Evolutionary conservation across 192 early-diverging fungal species (phyloP).

Genomic region (Entomortierella lignicola): DNA sequence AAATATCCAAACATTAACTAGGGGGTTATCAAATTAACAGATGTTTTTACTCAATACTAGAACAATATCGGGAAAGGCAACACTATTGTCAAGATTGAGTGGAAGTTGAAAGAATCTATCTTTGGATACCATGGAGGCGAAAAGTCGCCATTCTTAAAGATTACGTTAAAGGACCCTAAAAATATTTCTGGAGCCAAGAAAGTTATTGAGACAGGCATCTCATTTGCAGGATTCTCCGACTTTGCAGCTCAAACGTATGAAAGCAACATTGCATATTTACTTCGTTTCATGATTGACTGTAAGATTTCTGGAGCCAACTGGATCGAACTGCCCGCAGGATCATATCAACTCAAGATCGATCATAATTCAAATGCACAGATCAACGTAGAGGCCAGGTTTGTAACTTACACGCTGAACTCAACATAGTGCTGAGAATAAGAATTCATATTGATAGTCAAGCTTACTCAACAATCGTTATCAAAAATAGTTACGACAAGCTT

Average conservation of each 20-base stretch:
- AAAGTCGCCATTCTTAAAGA: slow-evolving; percentile 83
- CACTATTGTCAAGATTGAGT: slow-evolving; percentile 69
- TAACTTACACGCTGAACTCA: not conserved
- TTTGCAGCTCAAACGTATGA: slow-evolving; percentile 75
- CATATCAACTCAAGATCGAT: slow-evolving; percentile 67
- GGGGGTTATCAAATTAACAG: not conserved
- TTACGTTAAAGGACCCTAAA: slow-evolving; percentile 72
- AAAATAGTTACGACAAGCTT: slow-evolving; percentile 73
- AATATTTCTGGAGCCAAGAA: slow-evolving; percentile 31
- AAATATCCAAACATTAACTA: not conserved
- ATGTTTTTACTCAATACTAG: too few relatives aligned
- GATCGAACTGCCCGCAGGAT: slow-evolving; percentile 87
- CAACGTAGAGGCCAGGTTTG: slow-evolving; percentile 80
- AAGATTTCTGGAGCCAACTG: slow-evolving; percentile 88
- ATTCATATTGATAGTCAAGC: too few relatives aligned
- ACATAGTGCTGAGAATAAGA: too few relatives aligned
- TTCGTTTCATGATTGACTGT: slow-evolving; percentile 97
- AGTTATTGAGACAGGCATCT: slow-evolving; percentile 43
- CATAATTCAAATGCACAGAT: slow-evolving; percentile 76
- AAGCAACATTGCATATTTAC: slow-evolving; percentile 86
- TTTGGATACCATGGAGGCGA: slow-evolving; percentile 89
- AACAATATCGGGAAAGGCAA: slow-evolving; percentile 38
- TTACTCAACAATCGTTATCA: not conserved
- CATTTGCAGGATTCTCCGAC: slow-evolving; percentile 35
- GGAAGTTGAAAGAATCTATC: slow-evolving; percentile 83